A percentile compares a stretch with the other conserved stretches of the same genome.
These are phyloP conservation scores for Vitis hybrid DNA, from an alignment of 177 flowering plant genomes.

Conservation along the genomic window DNA sequence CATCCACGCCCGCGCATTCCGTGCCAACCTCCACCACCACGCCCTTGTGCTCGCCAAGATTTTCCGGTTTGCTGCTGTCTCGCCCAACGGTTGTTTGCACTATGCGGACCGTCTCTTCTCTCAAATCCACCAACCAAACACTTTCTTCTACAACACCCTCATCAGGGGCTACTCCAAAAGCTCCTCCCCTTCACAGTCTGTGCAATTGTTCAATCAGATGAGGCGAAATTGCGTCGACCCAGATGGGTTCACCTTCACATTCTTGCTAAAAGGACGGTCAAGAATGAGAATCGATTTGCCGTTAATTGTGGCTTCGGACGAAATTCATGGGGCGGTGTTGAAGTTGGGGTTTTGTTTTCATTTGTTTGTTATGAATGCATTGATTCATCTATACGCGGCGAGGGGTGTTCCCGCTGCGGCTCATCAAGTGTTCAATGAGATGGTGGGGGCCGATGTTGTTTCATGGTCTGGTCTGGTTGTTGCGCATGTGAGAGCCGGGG, in stretches of 20 bases:
- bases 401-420: constrained; percentile 16
- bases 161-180: constrained; percentile 34
- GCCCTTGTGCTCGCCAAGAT: constrained; percentile 26
- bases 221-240: constrained; percentile 15
- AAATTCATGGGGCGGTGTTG: constrained; percentile 20
- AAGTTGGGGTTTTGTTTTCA: constrained; percentile 21
- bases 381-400: constrained; percentile 28
- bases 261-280: constrained; percentile 20
- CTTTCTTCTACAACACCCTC: constrained; percentile 39
- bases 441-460: constrained; percentile 14
- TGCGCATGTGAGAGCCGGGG: constrained; percentile 22
- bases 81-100: constrained; percentile 19
- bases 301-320: constrained; percentile 14
- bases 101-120: constrained; percentile 33
- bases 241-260: constrained; percentile 19
- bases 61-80: constrained; percentile 26
- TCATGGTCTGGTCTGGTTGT: constrained; percentile 25
- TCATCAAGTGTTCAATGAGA: constrained; percentile 12
- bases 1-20: constrained; percentile 30
- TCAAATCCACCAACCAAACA: constrained; percentile 29
- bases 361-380: constrained; percentile 25
- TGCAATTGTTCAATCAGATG: constrained; percentile 19
- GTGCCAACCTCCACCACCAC: constrained; percentile 26
- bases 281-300: constrained; percentile 9
- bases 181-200: constrained; percentile 10